Percentiles rank a stretch among this genome's conserved stretches.
Conservation (phyloP, 2,329 filamentous ascomycete genomes). For the Talaromyces sp. region DNA sequence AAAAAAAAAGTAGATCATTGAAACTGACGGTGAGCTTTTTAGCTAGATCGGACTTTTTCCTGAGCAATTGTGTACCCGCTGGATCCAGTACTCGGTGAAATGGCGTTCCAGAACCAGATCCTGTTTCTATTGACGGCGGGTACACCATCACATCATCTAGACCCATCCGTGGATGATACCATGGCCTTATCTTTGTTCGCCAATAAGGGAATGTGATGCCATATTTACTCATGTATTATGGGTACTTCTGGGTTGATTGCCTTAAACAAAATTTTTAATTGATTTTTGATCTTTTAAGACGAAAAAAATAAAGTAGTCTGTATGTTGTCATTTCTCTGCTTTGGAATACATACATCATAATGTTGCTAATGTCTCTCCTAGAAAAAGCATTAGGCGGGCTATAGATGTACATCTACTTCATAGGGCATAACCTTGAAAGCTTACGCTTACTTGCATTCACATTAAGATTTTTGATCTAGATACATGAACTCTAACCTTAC, state of each 20-base stretch:
- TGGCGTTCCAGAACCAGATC: conserved; percentile 22
- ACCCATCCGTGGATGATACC: neutral
- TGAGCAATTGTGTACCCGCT: conserved; percentile 7
- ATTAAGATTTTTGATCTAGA: neutral
- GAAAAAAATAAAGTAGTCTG: no score
- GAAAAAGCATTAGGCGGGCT: no score
- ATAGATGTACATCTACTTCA: no score
- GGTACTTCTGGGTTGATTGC: no score
- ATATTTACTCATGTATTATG: neutral
- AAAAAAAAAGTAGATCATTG: conserved; percentile 18
- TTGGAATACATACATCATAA: no score
- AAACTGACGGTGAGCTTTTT: conserved; percentile 19
- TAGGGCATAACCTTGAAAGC: no score
- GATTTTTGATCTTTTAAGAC: no score
- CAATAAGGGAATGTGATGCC: neutral
- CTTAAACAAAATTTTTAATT: no score
- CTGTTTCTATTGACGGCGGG: conserved; percentile 9
- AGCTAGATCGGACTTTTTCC: conserved; percentile 13
- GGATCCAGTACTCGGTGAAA: conserved; percentile 24
- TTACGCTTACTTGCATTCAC: neutral
- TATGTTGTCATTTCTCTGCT: no score
- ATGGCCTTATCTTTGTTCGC: neutral
- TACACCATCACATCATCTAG: conserved; percentile 19
- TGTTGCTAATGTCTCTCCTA: no score
- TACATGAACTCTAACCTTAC: conserved; percentile 1